Percentiles rank a stretch among this genome's conserved stretches.
Conservation (phyloP, 2,329 filamentous ascomycete genomes). For the Lachnellula subtilissima region DNA sequence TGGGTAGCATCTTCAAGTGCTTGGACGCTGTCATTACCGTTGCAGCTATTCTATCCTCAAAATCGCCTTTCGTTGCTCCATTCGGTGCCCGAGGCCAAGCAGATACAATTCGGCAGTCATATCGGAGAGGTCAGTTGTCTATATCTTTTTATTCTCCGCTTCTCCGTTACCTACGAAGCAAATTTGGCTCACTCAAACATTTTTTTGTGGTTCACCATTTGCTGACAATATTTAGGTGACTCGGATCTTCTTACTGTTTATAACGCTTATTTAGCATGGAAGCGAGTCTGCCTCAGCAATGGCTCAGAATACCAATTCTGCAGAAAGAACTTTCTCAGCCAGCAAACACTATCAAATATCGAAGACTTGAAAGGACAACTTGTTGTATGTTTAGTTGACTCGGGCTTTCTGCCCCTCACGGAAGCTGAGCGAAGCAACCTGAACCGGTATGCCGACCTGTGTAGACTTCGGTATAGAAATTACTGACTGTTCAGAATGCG, state of each 20-base stretch:
- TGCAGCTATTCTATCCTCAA: conserved; percentile 88
- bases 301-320: conserved; percentile 85
- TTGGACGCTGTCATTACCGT: conserved; percentile 88
- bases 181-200: too few relatives aligned
- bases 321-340: conserved; percentile 86
- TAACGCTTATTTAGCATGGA: conserved; percentile 90
- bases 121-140: conserved; percentile 55
- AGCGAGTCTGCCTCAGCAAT: conserved; percentile 65
- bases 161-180: background rate
- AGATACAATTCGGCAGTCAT: conserved; percentile 71
- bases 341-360: conserved; percentile 85
- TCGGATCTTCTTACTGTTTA: conserved; percentile 91
- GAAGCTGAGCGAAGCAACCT: conserved; percentile 66
- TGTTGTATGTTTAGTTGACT: conserved; percentile 77
- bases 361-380: conserved; percentile 95
- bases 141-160: background rate
- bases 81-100: conserved; percentile 80
- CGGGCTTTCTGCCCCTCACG: conserved; percentile 73
- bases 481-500: conserved; percentile 41
- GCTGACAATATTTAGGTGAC: conserved; percentile 69
- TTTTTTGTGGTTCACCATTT: background rate
- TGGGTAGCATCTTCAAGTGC: conserved; percentile 83
- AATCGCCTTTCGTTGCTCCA: conserved; percentile 85
- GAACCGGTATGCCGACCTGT: conserved; percentile 40
- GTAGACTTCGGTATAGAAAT: background rate